phyloP scores from a whole-genome alignment of 2,329 filamentous ascomycete genomes.

The Dactylellina sp. region DNA sequence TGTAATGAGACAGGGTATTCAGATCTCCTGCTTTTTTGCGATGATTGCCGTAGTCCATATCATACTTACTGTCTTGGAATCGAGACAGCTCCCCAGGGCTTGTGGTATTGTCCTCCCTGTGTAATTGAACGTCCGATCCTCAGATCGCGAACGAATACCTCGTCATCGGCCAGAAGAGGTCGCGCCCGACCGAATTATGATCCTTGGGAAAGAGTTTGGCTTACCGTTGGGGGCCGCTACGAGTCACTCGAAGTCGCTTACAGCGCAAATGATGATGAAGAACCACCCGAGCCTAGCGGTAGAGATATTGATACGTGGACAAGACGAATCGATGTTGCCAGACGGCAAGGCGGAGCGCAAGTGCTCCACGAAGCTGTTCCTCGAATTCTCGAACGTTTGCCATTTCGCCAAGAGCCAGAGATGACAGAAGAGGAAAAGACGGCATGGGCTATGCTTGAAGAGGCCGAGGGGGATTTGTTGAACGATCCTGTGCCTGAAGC shows the following conservation, averaged over 20 bases:
- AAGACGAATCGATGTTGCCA: constrained; percentile 55
- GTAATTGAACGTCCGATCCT: constrained; percentile 64
- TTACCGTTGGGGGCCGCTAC: constrained; percentile 66
- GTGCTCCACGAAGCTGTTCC: constrained; percentile 51
- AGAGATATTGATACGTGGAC: constrained; percentile 44
- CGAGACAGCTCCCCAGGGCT: constrained; percentile 76
- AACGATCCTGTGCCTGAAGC: constrained; percentile 13
- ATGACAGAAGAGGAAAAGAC: constrained; percentile 59
- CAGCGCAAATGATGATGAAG: constrained; percentile 44
- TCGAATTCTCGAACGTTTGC: constrained; percentile 57
- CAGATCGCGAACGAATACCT: constrained; percentile 46
- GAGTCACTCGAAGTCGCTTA: constrained; percentile 53
- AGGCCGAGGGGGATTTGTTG: constrained; percentile 56
- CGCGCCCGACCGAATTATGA: constrained; percentile 43
- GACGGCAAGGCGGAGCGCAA: constrained; percentile 48
- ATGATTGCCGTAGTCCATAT: constrained; percentile 87
- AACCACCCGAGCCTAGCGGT: constrained; percentile 36
- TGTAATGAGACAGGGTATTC: constrained; percentile 85
- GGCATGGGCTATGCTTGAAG: constrained; percentile 60
- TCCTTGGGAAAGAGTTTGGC: constrained; percentile 55
- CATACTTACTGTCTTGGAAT: constrained; percentile 93
- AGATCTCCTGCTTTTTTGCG: constrained; percentile 87
- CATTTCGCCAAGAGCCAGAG: constrained; percentile 56
- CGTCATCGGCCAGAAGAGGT: constrained; percentile 52
- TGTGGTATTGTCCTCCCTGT: constrained; percentile 94